These are phyloP conservation scores for Marchantia paleacea DNA, from an alignment of 225 moss, liverwort and hornwort species.

Conservation along the genomic window DNA sequence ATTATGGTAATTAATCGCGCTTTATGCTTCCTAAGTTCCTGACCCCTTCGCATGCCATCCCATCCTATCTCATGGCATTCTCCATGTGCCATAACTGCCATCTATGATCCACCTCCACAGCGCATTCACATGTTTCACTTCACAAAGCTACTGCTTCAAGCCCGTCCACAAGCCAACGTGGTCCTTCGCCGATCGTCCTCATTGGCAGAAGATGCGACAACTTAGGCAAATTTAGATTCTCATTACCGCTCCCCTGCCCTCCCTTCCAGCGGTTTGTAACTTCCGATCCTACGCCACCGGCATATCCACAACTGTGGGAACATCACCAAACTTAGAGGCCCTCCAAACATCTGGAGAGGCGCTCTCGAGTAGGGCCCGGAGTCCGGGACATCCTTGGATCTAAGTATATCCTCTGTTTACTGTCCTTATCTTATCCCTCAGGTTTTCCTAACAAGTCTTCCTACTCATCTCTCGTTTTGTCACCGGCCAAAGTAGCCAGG, in stretches of 20 bases:
- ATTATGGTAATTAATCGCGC: constrained; percentile 9
- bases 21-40: not conserved
- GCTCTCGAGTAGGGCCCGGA: not conserved
- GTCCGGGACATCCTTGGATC: no score
- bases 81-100: not conserved
- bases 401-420: not conserved
- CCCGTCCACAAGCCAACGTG: not conserved
- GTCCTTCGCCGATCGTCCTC: not conserved
- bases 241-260: not conserved
- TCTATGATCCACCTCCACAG: not conserved
- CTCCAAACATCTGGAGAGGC: not conserved
- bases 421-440: not conserved
- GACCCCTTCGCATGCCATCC: not conserved
- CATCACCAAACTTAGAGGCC: not conserved
- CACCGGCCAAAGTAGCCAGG: no score
- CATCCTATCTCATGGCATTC: not conserved
- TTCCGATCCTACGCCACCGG: not conserved
- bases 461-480: no score
- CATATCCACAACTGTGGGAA: not conserved
- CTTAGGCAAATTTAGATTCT: not conserved
- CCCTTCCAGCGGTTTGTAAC: not conserved
- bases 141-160: not conserved
- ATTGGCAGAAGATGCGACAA: not conserved
- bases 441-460: not conserved
- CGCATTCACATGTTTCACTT: not conserved